Evolutionary conservation across 108 stramenopile genomes (phyloP).

Genomic region (Cyclostephanos invisitatus): DNA sequence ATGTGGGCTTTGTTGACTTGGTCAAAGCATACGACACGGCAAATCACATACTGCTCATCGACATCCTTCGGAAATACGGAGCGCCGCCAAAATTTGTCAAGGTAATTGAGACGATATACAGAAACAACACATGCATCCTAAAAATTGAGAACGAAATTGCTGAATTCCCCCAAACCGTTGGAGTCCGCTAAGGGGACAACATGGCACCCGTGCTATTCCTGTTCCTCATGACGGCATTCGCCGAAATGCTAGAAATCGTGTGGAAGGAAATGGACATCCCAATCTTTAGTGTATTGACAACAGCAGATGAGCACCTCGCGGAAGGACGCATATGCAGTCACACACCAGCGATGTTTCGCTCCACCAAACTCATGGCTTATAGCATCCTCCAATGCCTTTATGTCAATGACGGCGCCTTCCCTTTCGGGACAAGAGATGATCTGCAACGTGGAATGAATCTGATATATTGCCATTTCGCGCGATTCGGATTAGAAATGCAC

Average conservation of each 20-base stretch:
- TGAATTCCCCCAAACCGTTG: slow-evolving; percentile 5
- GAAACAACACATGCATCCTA: background rate
- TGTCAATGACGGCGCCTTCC: background rate
- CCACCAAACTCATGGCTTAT: too few species aligned
- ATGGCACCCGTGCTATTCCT: slow-evolving; percentile 28
- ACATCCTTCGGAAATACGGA: too few species aligned
- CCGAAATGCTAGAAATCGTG: slow-evolving; percentile 9
- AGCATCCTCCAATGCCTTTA: background rate
- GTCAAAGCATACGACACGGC: slow-evolving; percentile 36
- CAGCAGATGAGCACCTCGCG: too few species aligned
- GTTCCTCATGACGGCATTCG: slow-evolving; percentile 25
- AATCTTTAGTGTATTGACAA: too few species aligned
- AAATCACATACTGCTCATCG: slow-evolving; percentile 12
- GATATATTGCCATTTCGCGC: too few species aligned
- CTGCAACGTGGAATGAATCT: too few species aligned
- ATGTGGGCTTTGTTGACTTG: slow-evolving; percentile 15
- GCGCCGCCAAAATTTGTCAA: background rate
- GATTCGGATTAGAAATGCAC: too few species aligned
- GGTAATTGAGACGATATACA: slow-evolving; percentile 13
- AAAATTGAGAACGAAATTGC: slow-evolving; percentile 1
- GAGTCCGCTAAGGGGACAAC: slow-evolving; percentile 7
- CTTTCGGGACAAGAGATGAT: background rate
- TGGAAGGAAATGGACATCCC: background rate
- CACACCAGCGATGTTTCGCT: too few species aligned
- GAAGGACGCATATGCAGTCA: background rate